phyloP scores from a whole-genome alignment of 371 early-diverging fungal species.

The Mycotypha africana region DNA sequence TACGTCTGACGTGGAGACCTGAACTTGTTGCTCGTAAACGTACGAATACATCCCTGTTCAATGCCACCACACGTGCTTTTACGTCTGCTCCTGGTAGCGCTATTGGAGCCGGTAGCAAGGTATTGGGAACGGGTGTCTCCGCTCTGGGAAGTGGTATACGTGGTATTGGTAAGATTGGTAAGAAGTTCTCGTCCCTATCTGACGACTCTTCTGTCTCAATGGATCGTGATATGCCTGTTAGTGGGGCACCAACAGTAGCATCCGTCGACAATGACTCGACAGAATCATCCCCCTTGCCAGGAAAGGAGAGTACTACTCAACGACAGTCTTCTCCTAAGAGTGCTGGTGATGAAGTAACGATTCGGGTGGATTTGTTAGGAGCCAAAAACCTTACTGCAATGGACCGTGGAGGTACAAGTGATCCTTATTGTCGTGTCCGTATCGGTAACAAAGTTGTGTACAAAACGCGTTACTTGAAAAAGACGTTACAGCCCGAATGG shows the following conservation, averaged over 20 bases:
- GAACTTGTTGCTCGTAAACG: slow-evolving; percentile 41
- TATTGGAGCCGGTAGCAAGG: slow-evolving; percentile 29
- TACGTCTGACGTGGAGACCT: slow-evolving; percentile 43
- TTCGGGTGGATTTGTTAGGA: slow-evolving; percentile 45
- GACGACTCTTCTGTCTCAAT: background rate
- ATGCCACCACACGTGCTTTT: slow-evolving; percentile 39
- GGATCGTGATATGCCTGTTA: background rate
- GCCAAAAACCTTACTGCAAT: slow-evolving; percentile 57
- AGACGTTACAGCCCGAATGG: slow-evolving; percentile 73
- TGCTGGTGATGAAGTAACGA: slow-evolving; percentile 27
- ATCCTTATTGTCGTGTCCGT: slow-evolving; percentile 57
- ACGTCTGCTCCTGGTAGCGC: slow-evolving; percentile 37
- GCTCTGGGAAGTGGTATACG: slow-evolving; percentile 33
- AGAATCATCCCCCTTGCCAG: slow-evolving; percentile 6
- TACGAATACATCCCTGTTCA: slow-evolving; percentile 27
- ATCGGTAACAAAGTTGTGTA: slow-evolving; percentile 55
- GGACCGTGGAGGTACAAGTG: slow-evolving; percentile 56
- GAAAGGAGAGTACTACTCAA: slow-evolving; percentile 3
- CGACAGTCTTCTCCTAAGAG: slow-evolving; percentile 4
- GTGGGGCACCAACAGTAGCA: slow-evolving; percentile 1
- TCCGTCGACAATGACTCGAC: slow-evolving; percentile 3
- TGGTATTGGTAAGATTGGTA: slow-evolving; percentile 28
- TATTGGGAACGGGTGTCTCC: slow-evolving; percentile 32
- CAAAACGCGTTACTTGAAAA: slow-evolving; percentile 78
- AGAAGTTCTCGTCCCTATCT: slow-evolving; percentile 8